Evolutionary conservation across 306 rosid species (phyloP), one percentile per base, ranked within the genome.

Genomic region (Glycine soja): DNA sequence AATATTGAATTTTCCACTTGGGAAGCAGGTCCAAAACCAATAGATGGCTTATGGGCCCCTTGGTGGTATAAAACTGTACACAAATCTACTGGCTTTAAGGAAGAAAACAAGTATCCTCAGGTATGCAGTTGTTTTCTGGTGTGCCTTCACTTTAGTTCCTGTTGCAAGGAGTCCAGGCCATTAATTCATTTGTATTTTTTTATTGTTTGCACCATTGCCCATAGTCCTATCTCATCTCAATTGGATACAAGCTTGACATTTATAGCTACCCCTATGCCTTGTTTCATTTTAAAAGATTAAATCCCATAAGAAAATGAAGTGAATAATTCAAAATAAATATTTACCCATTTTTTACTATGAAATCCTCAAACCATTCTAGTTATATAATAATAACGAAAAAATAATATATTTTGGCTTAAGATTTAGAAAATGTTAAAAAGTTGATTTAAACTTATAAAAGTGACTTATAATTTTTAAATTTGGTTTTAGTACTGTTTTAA

Each of bases 31-130:
- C 89, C 92, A 38, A 93, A 91, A 84, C 86, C 91, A 76, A 45
- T 91, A 74, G 97, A 93, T 88, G 94, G 98, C 71, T 48, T 88
- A 66, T 93, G 98, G 98, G 93, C 91, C 64, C 93, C 97, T 68
- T 93, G 94, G 97, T 93, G 98, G 98, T 93, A 93, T 53, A 85
- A 32, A 67, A 76, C 54, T 70, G 84, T 89, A 75, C 92, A 91
- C 36, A 84, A 85, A 84, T 90, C 94, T 16, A 88, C 94, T 69
- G 82, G 88, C 47, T 93, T 90, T 67, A 61, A 90, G 76, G 78
- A 76, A 80, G 62, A 80, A 66, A 88, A 65, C 38, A 91, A 86
- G 43, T 82, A 90, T 85, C 94, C 97, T 24, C 42, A n/a, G n/a
- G n/a, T n/a, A n/a, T n/a, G n/a, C 56, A 3, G 42, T 38, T 38